Conservation (phyloP, 73 alveolate species). For the Durusdinium trenchii region DNA sequence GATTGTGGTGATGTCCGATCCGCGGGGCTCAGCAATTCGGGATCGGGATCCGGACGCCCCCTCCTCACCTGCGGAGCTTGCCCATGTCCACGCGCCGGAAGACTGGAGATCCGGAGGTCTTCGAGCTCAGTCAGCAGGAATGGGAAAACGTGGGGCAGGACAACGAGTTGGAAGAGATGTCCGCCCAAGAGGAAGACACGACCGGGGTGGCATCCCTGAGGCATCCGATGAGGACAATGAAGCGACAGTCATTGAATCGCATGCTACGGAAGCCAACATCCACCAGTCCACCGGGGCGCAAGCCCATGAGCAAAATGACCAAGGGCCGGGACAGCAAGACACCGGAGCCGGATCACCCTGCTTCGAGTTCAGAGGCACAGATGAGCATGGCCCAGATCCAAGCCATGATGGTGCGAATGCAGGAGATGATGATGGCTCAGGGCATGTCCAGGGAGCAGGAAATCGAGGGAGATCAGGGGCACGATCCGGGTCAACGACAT, state of each 20-base stretch:
- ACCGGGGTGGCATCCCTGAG: not conserved
- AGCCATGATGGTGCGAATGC: too few relatives aligned
- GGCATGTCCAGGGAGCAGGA: not conserved
- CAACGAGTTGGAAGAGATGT: too few relatives aligned
- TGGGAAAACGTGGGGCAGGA: not conserved
- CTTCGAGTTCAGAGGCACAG: not conserved
- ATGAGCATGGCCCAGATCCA: too few relatives aligned
- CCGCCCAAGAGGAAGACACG: not conserved
- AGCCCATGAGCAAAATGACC: not conserved
- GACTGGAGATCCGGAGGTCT: not conserved
- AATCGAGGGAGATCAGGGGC: not conserved
- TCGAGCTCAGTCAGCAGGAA: not conserved
- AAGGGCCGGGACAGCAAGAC: not conserved
- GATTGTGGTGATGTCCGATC: not conserved
- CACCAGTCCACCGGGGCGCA: not conserved
- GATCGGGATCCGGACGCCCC: not conserved
- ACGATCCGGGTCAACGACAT: not conserved
- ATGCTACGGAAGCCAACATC: not conserved
- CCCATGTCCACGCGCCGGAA: not conserved
- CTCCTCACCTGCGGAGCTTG: not conserved
- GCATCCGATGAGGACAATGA: not conserved
- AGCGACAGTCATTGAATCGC: not conserved
- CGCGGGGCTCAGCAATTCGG: not conserved
- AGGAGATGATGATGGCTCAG: not conserved
- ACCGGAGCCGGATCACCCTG: not conserved